phyloP scores from a whole-genome alignment of 495 filamentous ascomycete species.

The Penicillium verhagenii region DNA sequence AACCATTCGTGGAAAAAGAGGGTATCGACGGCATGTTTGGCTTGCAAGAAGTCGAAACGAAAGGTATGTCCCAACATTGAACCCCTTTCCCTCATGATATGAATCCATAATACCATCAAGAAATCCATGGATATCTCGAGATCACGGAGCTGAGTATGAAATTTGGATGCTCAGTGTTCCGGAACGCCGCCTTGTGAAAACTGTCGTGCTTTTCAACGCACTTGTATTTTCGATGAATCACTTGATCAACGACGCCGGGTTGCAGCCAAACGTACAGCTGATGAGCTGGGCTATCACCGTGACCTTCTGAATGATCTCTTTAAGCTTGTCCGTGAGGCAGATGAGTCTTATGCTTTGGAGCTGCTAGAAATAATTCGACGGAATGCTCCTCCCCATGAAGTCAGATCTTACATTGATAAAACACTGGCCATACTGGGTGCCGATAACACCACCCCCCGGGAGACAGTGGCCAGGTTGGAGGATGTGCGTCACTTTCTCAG shows the following conservation, averaged over 20 bases:
- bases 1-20: constrained; percentile 35
- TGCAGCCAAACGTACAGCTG: constrained; percentile 47
- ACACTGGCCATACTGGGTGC: constrained; percentile 23
- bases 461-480: constrained; percentile 24
- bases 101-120: no score
- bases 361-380: constrained; percentile 40
- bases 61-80: constrained; percentile 35
- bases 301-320: constrained; percentile 43
- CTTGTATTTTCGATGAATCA: constrained; percentile 48
- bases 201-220: constrained; percentile 38
- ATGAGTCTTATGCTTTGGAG: constrained; percentile 24
- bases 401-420: constrained; percentile 36
- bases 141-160: neutral
- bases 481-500: constrained; percentile 31
- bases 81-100: no score
- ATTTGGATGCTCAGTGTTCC: constrained; percentile 31
- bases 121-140: neutral
- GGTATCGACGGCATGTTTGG: constrained; percentile 47
- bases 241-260: constrained; percentile 48
- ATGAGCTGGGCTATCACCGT: constrained; percentile 45
- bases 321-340: constrained; percentile 36
- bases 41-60: constrained; percentile 49
- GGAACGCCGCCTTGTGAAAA: constrained; percentile 43
- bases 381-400: constrained; percentile 35
- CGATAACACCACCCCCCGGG: neutral